Base-by-base conservation (phyloP, 2,329 filamentous ascomycete genomes). In the Diaporthe eres region DNA sequence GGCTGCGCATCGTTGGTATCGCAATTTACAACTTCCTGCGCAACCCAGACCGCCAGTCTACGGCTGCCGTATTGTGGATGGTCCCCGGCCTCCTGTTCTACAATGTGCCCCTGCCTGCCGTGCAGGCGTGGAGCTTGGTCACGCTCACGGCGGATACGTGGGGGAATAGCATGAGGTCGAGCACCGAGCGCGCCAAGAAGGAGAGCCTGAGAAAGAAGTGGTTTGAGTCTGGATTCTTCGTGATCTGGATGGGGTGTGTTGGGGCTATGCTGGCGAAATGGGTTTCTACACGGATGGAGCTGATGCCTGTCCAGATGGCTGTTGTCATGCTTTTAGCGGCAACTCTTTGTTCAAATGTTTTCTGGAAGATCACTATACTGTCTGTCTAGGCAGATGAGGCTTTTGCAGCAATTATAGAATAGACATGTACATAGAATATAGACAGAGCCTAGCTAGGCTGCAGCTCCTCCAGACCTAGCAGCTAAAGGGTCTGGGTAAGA, bases 81-180 rank as follows among this genome's bases (percentile, higher is more conserved):
- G 68, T 81, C 8, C 80, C 80, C 0, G 80, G 79, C 4, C 71
- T 82, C n/a, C 39, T 81, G 15, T 84, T 84, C 71, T 85, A 83
- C 72, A 81, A 84, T 58, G 72, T 84, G 0, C 83, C 83, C 8
- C 73, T 83, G 10, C 82, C 83, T 0, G 82, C 81, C 13, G 81
- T 84, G n/a, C 81, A 83, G 75, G 77, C 81, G 17, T 85, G 83
- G 83, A 81, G 81, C 39, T 74, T 84, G 37, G 22, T 83, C 8
- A 85, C 83, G 0, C 77, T 82, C 6, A 77, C 83, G 17, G 80
- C 83, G 28, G 81, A 82, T 19, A 80, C 81, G 0, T 84, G 83
- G 83, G 83, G 83, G 2, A 84, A 82, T 0, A 77, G 80, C 8
- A 84, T 84, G 82, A 78, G 83, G 4, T 81, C 80, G 25, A 80